These are phyloP conservation scores for Leccinum proliferum DNA, from an alignment of 1,284 basidiomycete species.

Conservation along the genomic window DNA sequence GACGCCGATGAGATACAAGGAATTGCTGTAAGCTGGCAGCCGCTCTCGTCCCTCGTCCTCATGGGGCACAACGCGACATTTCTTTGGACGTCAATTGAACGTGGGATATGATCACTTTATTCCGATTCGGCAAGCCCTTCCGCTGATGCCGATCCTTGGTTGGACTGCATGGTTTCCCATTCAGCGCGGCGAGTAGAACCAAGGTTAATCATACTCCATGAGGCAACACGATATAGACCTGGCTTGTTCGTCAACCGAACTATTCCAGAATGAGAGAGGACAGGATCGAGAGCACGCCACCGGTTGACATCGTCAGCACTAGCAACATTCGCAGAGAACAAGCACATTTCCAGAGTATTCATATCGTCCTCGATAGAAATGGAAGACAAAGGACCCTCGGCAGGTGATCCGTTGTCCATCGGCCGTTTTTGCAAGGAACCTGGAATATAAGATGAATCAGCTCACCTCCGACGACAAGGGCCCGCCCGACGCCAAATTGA, in stretches of 20 bases:
- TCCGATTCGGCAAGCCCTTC: slow-evolving; percentile 15
- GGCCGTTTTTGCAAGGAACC: slow-evolving; percentile 16
- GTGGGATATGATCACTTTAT: slow-evolving; percentile 29
- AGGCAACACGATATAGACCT: slow-evolving; percentile 33
- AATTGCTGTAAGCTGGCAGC: slow-evolving; percentile 81
- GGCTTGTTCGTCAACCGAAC: slow-evolving; percentile 20
- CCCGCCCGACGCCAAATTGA: slow-evolving; percentile 26
- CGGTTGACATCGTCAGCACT: slow-evolving; percentile 2
- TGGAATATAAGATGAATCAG: slow-evolving; percentile 17
- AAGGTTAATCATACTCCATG: slow-evolving; percentile 44
- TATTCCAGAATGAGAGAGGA: slow-evolving; percentile 2
- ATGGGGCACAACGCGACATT: slow-evolving; percentile 10
- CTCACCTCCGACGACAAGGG: slow-evolving; percentile 33
- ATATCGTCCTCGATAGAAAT: slow-evolving; percentile 1
- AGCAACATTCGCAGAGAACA: slow-evolving; percentile 15
- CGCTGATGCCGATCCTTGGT: slow-evolving; percentile 9
- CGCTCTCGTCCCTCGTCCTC: slow-evolving; percentile 69
- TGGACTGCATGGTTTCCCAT: slow-evolving; percentile 13
- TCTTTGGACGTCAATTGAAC: slow-evolving; percentile 23
- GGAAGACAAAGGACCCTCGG: slow-evolving; percentile 6
- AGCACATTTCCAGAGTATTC: slow-evolving; percentile 7
- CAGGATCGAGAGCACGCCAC: slow-evolving; percentile 2
- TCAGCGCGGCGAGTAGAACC: slow-evolving; percentile 21
- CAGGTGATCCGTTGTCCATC: slow-evolving; percentile 4
- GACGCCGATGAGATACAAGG: slow-evolving; percentile 78